Evolutionary conservation across 2,329 filamentous ascomycete species (phyloP).

Genomic region (Pseudofabraea citricarpa): DNA sequence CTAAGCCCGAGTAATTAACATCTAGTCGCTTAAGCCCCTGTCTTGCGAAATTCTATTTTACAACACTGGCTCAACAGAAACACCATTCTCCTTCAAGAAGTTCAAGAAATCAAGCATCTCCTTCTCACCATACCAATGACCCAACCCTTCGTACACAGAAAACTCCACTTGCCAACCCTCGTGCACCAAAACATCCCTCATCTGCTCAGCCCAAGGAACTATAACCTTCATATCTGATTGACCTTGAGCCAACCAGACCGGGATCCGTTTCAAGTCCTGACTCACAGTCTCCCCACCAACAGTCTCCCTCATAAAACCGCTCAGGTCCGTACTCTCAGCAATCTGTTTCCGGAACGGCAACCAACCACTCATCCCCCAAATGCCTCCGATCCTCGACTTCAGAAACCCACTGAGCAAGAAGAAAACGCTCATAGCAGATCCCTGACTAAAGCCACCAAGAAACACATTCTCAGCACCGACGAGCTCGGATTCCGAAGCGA

Average conservation of each 20-base stretch:
- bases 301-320: not conserved
- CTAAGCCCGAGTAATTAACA: too few species aligned
- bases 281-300: not conserved
- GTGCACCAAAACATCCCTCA: conserved; percentile 7
- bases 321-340: not conserved
- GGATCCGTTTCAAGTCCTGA: too few species aligned
- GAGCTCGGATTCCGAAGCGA: conserved; percentile 9
- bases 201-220: conserved; percentile 15
- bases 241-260: conserved; percentile 18
- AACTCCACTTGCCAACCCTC: conserved; percentile 1
- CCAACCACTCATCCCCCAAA: conserved; percentile 22
- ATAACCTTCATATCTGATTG: conserved; percentile 17
- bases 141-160: conserved; percentile 8
- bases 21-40: too few species aligned
- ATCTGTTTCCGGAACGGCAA: conserved; percentile 17
- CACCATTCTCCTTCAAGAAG: conserved; percentile 9
- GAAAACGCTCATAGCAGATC: conserved; percentile 16
- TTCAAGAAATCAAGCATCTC: conserved; percentile 11
- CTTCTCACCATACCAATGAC: conserved; percentile 12
- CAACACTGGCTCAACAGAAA: too few species aligned
- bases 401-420: conserved; percentile 15
- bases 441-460: conserved; percentile 17
- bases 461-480: conserved; percentile 13
- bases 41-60: too few species aligned
- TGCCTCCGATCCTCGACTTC: conserved; percentile 6